A percentile compares a stretch with the other conserved stretches of the same genome.
These are phyloP conservation scores for Wickerhamomyces sp. DNA, from an alignment of 1,139 yeast species.

Conservation along the genomic window DNA sequence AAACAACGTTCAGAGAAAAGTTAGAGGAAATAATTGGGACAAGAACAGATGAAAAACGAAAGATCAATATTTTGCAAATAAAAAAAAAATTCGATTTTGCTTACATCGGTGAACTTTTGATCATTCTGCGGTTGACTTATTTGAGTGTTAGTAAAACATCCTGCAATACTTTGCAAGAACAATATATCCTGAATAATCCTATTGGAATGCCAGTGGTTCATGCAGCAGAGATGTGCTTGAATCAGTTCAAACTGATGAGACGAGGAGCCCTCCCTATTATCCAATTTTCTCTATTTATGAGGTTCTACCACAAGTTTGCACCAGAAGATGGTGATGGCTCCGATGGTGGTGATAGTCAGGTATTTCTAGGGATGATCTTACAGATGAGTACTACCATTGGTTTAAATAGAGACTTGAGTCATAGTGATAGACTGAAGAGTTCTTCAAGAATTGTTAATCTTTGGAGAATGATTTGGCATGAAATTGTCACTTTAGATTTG, in stretches of 20 bases:
- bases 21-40: constrained; percentile 26
- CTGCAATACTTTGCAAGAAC: constrained; percentile 29
- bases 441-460: constrained; percentile 29
- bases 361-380: constrained; percentile 39
- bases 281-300: constrained; percentile 41
- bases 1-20: constrained; percentile 30
- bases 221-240: constrained; percentile 50
- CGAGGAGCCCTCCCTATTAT: constrained; percentile 46
- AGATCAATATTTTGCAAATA: constrained; percentile 25
- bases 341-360: constrained; percentile 47
- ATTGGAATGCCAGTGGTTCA: constrained; percentile 40
- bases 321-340: constrained; percentile 49
- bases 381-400: constrained; percentile 49
- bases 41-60: constrained; percentile 18
- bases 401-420: constrained; percentile 46
- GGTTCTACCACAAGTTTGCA: constrained; percentile 40
- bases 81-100: constrained; percentile 44
- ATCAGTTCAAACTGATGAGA: constrained; percentile 45
- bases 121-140: constrained; percentile 39
- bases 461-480: constrained; percentile 50
- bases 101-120: constrained; percentile 37
- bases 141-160: constrained; percentile 24
- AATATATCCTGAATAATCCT: constrained; percentile 43
- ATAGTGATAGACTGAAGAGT: constrained; percentile 29
- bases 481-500: constrained; percentile 35